Evolutionary conservation across 495 filamentous ascomycete species (phyloP).

Genomic region (Glonium stellatum): DNA sequence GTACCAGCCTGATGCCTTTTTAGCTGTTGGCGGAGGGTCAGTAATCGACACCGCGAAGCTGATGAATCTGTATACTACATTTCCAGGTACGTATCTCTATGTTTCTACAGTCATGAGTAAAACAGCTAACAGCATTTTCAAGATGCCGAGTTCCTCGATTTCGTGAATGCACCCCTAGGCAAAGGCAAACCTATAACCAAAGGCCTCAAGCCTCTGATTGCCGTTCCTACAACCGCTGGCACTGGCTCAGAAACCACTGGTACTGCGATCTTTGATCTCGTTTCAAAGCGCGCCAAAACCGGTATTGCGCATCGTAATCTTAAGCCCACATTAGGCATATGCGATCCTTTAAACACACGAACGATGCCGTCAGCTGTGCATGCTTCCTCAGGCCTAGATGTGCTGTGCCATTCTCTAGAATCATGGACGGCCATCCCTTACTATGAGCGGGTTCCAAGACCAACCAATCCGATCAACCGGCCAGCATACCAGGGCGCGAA

Average conservation of each 20-base stretch:
- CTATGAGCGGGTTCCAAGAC: constrained; percentile 72
- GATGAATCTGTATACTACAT: constrained; percentile 91
- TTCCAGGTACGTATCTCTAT: constrained; percentile 42
- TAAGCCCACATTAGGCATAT: constrained; percentile 92
- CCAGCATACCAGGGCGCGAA: constrained; percentile 97
- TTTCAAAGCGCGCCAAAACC: constrained; percentile 81
- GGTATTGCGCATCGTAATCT: constrained; percentile 91
- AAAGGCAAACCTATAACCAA: constrained; percentile 76
- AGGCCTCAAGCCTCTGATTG: constrained; percentile 75
- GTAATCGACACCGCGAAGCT: constrained; percentile 97
- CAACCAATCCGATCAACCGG: constrained; percentile 79
- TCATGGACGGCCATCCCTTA: constrained; percentile 96
- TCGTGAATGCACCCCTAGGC: constrained; percentile 92
- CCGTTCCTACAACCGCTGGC: constrained; percentile 90
- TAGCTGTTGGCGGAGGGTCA: constrained; percentile 71
- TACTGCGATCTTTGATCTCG: constrained; percentile 95
- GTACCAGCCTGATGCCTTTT: constrained; percentile 75
- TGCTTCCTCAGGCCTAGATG: constrained; percentile 82
- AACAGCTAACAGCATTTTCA: constrained; percentile 5
- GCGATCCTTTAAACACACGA: constrained; percentile 87
- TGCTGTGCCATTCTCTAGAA: constrained; percentile 88
- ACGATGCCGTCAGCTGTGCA: constrained; percentile 94
- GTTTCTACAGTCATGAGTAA: not conserved
- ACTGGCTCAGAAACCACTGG: constrained; percentile 95
- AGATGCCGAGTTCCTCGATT: constrained; percentile 87